Percentiles rank a stretch among this genome's conserved stretches.
Conservation (phyloP, 768 basidiomycete species). For the Ramaria sp. region DNA sequence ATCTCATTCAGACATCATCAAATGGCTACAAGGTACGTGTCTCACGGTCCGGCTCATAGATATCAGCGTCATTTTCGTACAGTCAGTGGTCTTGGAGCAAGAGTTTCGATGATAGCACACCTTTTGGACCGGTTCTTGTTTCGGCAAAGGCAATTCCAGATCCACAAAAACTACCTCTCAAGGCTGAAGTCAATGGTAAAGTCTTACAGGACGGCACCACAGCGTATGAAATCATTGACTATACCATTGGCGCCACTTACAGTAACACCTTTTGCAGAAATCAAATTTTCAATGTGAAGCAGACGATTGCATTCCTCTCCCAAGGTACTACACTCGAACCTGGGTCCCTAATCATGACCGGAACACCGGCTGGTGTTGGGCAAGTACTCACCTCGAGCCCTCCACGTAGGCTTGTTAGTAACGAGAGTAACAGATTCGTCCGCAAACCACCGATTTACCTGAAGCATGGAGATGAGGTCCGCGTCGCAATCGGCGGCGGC, state of each 20-base stretch:
- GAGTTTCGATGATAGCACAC: slow-evolving; percentile 54
- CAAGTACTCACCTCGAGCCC: not conserved
- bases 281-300: slow-evolving; percentile 71
- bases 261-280: slow-evolving; percentile 35
- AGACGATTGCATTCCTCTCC: slow-evolving; percentile 72
- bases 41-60: not conserved
- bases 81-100: slow-evolving; percentile 88
- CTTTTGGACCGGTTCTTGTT: slow-evolving; percentile 75
- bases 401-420: slow-evolving; percentile 35
- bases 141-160: slow-evolving; percentile 51
- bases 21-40: slow-evolving; percentile 31
- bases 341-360: slow-evolving; percentile 72
- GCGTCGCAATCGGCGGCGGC: slow-evolving; percentile 57
- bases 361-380: slow-evolving; percentile 16
- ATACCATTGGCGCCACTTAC: not conserved
- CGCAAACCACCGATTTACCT: slow-evolving; percentile 61
- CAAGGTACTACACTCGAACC: slow-evolving; percentile 77
- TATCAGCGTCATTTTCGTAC: not conserved
- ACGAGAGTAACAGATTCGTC: slow-evolving; percentile 73
- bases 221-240: slow-evolving; percentile 34
- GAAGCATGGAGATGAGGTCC: slow-evolving; percentile 63
- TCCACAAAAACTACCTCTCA: slow-evolving; percentile 54
- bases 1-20: slow-evolving; percentile 80
- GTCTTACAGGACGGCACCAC: slow-evolving; percentile 69
- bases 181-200: slow-evolving; percentile 54